Evolutionary conservation across 2,329 filamentous ascomycete genomes (phyloP).

Genomic region (Penicillium sp.): DNA sequence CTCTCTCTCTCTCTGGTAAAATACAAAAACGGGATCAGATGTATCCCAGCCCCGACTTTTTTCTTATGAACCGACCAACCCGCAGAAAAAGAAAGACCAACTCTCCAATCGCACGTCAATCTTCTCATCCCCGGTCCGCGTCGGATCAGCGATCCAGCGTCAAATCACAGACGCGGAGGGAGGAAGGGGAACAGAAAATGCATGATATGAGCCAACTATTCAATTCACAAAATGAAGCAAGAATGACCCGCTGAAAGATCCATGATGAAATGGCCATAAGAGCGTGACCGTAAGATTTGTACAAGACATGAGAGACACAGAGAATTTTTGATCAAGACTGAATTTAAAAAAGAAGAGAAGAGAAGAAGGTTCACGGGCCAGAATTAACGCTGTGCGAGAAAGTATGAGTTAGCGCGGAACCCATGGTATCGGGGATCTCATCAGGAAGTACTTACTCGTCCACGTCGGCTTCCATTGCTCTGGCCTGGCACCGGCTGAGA

Average conservation of each 20-base stretch:
- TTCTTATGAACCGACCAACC: background rate
- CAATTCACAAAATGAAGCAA: constrained; percentile 23
- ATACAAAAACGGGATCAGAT: constrained; percentile 7
- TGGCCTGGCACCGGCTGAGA: constrained; percentile 41
- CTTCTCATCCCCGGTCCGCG: constrained; percentile 16
- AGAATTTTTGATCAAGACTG: constrained; percentile 22
- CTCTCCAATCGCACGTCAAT: constrained; percentile 3
- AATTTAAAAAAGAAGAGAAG: too few relatives aligned
- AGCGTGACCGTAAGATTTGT: constrained; percentile 28
- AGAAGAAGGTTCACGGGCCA: constrained; percentile 21
- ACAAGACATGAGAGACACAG: constrained; percentile 28
- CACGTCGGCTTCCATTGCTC: constrained; percentile 46
- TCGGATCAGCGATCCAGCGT: constrained; percentile 38
- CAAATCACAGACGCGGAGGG: constrained; percentile 23
- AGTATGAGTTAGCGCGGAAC: constrained; percentile 8
- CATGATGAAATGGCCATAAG: constrained; percentile 16
- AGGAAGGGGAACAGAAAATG: constrained; percentile 4
- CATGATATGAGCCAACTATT: constrained; percentile 18
- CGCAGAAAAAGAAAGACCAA: constrained; percentile 1
- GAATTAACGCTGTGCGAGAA: constrained; percentile 26
- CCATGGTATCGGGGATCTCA: background rate
- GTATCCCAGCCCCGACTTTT: constrained; percentile 7
- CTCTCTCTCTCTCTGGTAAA: constrained; percentile 9
- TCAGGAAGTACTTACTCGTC: constrained; percentile 43
- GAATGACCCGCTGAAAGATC: constrained; percentile 26